Evolutionary conservation across 352 stramenopile species (phyloP), one percentile per base, ranked within the genome.

Genomic region (Pythium plurisporium): DNA sequence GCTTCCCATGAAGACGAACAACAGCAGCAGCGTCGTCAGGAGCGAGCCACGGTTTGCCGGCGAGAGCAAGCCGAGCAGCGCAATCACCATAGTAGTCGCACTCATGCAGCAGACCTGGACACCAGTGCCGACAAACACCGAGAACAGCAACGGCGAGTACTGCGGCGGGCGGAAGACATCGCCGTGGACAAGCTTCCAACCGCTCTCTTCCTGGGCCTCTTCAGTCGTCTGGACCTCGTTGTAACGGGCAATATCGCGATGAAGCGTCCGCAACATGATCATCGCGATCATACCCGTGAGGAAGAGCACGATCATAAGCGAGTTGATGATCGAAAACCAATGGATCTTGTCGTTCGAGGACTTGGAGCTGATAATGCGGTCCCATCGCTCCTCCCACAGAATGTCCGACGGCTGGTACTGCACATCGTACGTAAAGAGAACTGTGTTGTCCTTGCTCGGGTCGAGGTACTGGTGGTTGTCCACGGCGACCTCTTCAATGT

Each of bases 251-350:
- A 99, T 99, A 79, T 99, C 97, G 57, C 94, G 95, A 60, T 97
- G 91, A n/a, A 99, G 86, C 31, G 97, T 99, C 41, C 97, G 93
- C 48, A 99, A 79, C 91, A 99, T 98, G 75, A 99, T 99, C 79
- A 99, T 99, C 25, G 94, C 96, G 41, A 99, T 98, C 65, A 99
- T 98, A 57, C 95, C 96, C 7, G 96, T 99, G 43, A 99, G 84
- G 79, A 99, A 99, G 8, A 99, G 75, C 38, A 99, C 97, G 69
- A 99, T 99, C 95, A 99, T 99, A 52, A 99, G 87, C 48, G 93
- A 99, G 80, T 99, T 99, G 62, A 99, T 96, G 74, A 99, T 99
- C 58, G 94, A 97, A 79, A 99, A 99, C 80, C 97, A 99, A 71
- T 98, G 97, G 67, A 99, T 98, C 80, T 99, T 96, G 66, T 99